Percentiles rank a stretch among this genome's conserved stretches.
These are phyloP conservation scores for Zymoseptoria ardabiliae DNA, from an alignment of 2,329 filamentous ascomycete species.

Conservation along the genomic window DNA sequence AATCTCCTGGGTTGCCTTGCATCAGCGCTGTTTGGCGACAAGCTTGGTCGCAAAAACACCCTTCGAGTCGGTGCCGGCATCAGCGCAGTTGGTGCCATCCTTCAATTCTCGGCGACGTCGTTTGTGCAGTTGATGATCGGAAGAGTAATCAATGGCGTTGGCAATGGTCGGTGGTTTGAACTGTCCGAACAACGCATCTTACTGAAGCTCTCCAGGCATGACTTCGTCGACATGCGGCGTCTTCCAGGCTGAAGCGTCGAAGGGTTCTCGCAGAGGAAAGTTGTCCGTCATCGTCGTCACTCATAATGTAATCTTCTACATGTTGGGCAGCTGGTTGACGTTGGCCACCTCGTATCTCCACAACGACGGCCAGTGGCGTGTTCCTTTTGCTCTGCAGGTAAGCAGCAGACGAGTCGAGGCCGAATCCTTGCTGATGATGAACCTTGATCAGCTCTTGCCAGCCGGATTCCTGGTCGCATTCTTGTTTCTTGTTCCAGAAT, in stretches of 20 bases:
- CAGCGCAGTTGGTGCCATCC: slow-evolving; percentile 36
- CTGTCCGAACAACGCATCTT: background rate
- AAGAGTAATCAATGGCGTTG: slow-evolving; percentile 36
- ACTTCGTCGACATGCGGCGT: slow-evolving; percentile 38
- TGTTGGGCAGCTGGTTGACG: slow-evolving; percentile 41
- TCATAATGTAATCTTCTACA: slow-evolving; percentile 39
- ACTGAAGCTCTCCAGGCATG: slow-evolving; percentile 16
- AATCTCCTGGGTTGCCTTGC: slow-evolving; percentile 9
- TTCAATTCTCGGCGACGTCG: slow-evolving; percentile 37
- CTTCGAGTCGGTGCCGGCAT: slow-evolving; percentile 35
- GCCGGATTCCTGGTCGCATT: slow-evolving; percentile 18
- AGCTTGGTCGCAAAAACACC: slow-evolving; percentile 37
- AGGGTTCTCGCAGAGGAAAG: slow-evolving; percentile 28
- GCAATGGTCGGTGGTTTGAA: slow-evolving; percentile 24
- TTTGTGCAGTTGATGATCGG: slow-evolving; percentile 40
- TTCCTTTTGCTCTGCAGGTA: slow-evolving; percentile 30
- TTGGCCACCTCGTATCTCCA: slow-evolving; percentile 35
- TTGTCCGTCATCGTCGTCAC: slow-evolving; percentile 29
- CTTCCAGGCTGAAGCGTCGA: slow-evolving; percentile 36
- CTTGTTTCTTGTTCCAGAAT: slow-evolving; percentile 32
- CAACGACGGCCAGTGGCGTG: slow-evolving; percentile 34
- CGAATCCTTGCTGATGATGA: background rate
- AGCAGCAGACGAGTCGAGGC: too few relatives aligned
- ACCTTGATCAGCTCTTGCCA: slow-evolving; percentile 20
- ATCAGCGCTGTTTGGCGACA: slow-evolving; percentile 33